Evolutionary conservation across 805 yeast genomes (phyloP), one percentile per base, ranked within the genome.

Genomic region (Pichia kluyveri): DNA sequence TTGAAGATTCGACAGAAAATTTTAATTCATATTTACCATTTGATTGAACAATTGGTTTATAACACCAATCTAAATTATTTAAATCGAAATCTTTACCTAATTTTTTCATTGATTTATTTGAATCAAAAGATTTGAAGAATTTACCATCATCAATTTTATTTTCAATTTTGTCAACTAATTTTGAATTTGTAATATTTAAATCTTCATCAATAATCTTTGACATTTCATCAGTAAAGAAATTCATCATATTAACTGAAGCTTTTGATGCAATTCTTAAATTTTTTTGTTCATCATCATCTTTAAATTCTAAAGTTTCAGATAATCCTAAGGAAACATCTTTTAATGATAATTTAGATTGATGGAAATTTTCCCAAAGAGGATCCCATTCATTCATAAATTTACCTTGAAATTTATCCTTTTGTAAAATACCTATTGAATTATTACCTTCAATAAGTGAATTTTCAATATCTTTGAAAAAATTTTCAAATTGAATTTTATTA

Each of bases 161-260:
- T 62, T 89, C 96, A 45, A 91, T 74, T 59, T 74, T 76, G 53
- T 87, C 93, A 49, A 88, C 76, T 44, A 91, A 66, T 59, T 81
- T 79, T 5, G 78, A 69, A 65, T 91, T 88, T 32, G 91, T 69
- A 39, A 88, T 78, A 55, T 80, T 82, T 51, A 76, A 68, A 56
- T 89, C 97, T 59, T 89, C 96, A 65, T 91, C 98, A 34, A 91
- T 86, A 45, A 84, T 76, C 46, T 76, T 76, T 60, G 87, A 83
- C 89, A 91, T 86, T 61, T 89, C 95, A 60, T 90, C 88, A 39
- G 89, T 81, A 67, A 91, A 82, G 49, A 76, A 75, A 56, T 82
- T 82, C 86, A 90, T 84, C 71, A 90, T 76, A 41, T 82, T 84
- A 28, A 80, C 78, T 1, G 91, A 81, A 8, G 91, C 77, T 61